Evolutionary conservation across 2,329 filamentous ascomycete species (phyloP), one percentile per base, ranked within the genome.

Genomic region (Pestalotiopsis sp.): DNA sequence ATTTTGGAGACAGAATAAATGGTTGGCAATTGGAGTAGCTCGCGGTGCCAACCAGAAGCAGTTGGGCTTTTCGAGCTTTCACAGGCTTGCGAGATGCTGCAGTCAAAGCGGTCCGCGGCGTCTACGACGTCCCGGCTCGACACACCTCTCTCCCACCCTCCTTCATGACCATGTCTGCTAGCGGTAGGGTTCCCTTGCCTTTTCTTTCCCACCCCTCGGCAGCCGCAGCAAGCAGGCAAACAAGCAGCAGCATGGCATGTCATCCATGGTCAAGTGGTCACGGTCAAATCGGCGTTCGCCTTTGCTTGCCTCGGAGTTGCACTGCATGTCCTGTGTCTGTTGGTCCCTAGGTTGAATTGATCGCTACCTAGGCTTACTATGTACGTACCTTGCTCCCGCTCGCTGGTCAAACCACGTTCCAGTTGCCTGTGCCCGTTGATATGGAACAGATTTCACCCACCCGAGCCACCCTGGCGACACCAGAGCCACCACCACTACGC

Each of bases 381-480:
- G 74, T 52, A 52, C 45, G 45, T 52, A 73, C 27, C 27, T 27
- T 27, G 1, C 71, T 69, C 57, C 69, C 40, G 69, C 64, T 69
- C 66, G 67, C 74, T 66, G 71, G 74, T 74, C 72, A 73, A 72
- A 72, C 71, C 72, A 75, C 74, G 72, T 76, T 76, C 74, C 73
- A 76, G 72, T 14, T 73, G 70, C 64, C 20, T 65, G 59, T 68
- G 38, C 61, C 59, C 45, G 45, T 49, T 40, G 40, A 40, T 20
- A 56, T 65, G 62, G 62, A 40, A 25, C 62, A 65, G 23, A 65
- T 40, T 60, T 36, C 38, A 5, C n/a, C 36, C 38, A 65, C 62
- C 38, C 62, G 23, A 23, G 20, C 45, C n/a, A 23, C 17, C 17
- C 45, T 52, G 45, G 45, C n/a, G 31, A 36, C 31, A 36, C 31